phyloP scores from a whole-genome alignment of 2,329 filamentous ascomycete species.

The Penicillium sp. region DNA sequence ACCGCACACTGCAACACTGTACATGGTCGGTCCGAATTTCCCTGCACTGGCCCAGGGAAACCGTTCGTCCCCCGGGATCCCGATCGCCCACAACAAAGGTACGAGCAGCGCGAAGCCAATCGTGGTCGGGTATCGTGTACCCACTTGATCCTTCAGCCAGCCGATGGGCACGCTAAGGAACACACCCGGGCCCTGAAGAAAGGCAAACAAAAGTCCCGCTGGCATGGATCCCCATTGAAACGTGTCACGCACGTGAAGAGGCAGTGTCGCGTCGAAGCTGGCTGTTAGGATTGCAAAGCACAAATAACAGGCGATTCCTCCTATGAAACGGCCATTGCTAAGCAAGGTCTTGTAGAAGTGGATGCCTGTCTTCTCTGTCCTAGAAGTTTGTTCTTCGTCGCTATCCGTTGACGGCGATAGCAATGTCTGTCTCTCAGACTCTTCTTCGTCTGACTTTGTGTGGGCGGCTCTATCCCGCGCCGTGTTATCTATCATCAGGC shows the following conservation, averaged over 20 bases:
- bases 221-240: constrained; percentile 59
- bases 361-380: constrained; percentile 1
- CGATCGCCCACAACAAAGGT: constrained; percentile 29
- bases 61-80: constrained; percentile 29
- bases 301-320: constrained; percentile 46
- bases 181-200: constrained; percentile 58
- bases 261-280: constrained; percentile 58
- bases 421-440: background rate
- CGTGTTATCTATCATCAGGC: constrained; percentile 26
- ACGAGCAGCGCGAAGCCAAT: constrained; percentile 26
- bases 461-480: background rate
- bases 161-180: constrained; percentile 62
- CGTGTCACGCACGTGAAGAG: constrained; percentile 54
- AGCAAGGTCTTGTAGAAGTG: constrained; percentile 42
- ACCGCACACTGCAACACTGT: constrained; percentile 16
- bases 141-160: constrained; percentile 37
- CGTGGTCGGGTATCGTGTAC: constrained; percentile 25
- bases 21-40: constrained; percentile 23
- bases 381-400: background rate
- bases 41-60: constrained; percentile 27
- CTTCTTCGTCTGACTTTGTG: background rate
- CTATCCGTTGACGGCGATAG: background rate
- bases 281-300: constrained; percentile 54
- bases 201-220: constrained; percentile 58
- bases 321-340: constrained; percentile 43